Evolutionary conservation across 345 rosid genomes (phyloP).

Genomic region (Arabidopsis arenosa): DNA sequence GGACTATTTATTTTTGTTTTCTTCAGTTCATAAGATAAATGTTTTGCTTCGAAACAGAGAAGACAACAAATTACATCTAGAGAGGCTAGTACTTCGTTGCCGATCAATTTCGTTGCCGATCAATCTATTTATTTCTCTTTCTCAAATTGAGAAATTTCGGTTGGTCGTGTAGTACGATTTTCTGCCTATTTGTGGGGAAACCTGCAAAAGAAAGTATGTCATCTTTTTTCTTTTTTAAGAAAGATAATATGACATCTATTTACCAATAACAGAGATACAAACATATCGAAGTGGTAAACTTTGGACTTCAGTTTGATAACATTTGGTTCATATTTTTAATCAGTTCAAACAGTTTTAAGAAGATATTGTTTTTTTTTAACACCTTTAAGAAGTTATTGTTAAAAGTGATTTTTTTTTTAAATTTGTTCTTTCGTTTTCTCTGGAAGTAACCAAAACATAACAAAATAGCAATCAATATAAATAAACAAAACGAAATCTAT

Average conservation of each 20-base stretch:
- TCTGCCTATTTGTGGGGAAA: neutral
- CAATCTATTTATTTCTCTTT: neutral
- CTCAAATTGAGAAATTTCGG: slow-evolving; percentile 15
- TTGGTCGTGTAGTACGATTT: neutral
- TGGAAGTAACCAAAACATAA: slow-evolving; percentile 12
- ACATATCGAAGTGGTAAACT: slow-evolving; percentile 10
- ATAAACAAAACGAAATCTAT: neutral
- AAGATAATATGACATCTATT: neutral
- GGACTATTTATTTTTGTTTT: too few species aligned
- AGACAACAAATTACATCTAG: neutral
- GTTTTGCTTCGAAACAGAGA: neutral
- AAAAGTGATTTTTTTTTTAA: neutral
- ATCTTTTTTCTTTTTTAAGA: neutral
- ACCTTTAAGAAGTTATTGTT: neutral
- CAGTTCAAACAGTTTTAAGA: neutral
- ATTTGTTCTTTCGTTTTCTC: slow-evolving; percentile 2
- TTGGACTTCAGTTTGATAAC: slow-evolving; percentile 4
- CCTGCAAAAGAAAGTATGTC: neutral
- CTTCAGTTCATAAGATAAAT: too few species aligned
- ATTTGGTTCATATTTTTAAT: neutral
- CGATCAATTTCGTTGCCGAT: slow-evolving; percentile 22
- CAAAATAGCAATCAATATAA: neutral
- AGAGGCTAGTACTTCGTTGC: slow-evolving; percentile 1
- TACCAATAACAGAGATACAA: slow-evolving; percentile 5
- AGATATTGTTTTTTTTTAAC: too few species aligned